Percentiles rank a stretch among this genome's conserved stretches.
Conservation (phyloP, 1,139 yeast species). For the Sugiyamaella sp. region DNA sequence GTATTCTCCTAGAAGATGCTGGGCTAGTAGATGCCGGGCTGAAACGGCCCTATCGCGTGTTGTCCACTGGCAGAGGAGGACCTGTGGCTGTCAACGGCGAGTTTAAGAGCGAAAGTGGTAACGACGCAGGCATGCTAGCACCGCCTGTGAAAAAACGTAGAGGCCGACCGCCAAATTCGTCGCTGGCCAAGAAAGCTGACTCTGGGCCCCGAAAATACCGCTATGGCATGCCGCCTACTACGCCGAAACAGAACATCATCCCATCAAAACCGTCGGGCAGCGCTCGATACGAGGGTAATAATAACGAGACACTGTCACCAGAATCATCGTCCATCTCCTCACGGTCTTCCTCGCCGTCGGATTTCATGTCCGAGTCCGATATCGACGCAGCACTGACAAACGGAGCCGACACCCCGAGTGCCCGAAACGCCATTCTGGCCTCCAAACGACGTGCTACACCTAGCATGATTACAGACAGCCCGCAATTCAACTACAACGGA, state of each 20-base stretch:
- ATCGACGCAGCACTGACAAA: constrained; percentile 31
- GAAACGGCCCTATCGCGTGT: constrained; percentile 10
- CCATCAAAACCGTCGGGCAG: constrained; percentile 13
- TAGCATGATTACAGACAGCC: constrained; percentile 8
- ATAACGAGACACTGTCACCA: constrained; percentile 29
- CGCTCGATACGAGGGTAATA: not conserved
- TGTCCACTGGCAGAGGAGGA: not conserved
- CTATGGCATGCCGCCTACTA: constrained; percentile 17
- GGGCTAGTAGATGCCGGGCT: not conserved
- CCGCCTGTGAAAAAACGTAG: constrained; percentile 16
- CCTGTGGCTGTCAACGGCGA: not conserved
- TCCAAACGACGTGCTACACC: constrained; percentile 13
- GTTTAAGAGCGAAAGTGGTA: not conserved
- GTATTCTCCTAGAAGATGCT: constrained; percentile 5
- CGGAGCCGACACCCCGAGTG: constrained; percentile 23
- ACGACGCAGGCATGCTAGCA: constrained; percentile 1
- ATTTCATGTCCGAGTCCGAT: constrained; percentile 41
- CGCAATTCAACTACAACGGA: constrained; percentile 9
- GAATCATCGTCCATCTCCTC: constrained; percentile 40
- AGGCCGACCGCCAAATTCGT: constrained; percentile 12
- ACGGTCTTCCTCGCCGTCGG: constrained; percentile 42
- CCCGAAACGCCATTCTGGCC: constrained; percentile 14
- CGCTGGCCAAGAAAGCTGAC: not conserved
- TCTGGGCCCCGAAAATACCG: constrained; percentile 11
- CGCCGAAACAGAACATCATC: constrained; percentile 21